Evolutionary conservation across 179 eudicot species (phyloP), one percentile per base, ranked within the genome.

Genomic region (Dionaea muscipula): DNA sequence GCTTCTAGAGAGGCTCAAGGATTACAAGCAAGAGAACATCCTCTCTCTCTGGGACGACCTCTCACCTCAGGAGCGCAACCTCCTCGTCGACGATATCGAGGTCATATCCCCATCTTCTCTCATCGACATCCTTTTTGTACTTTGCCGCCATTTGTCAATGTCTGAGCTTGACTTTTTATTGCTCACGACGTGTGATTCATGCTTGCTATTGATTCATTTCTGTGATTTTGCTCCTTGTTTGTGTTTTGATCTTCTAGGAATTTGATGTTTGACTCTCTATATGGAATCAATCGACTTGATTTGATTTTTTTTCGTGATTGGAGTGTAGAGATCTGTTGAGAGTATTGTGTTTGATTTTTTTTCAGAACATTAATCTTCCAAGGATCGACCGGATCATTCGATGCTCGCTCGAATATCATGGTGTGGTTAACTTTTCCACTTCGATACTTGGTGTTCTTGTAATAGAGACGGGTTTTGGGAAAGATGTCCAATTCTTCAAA

Each of bases 311-410:
- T 33, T 20, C 43, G n/a, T 21, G 27, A 35, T 27, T 33, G 18
- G 38, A 20, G 24, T 37, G 25, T 31, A 31, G 35, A 11, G 35
- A 31, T 31, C 35, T 31, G 35, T 4, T 31, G 35, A 6, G 5
- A 11, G 35, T 31, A 11, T 31, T 31, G 35, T 4, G 35, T 31
- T 31, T 31, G 35, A 31, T 23, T 44, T 56, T 28, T 55, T 60
- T 65, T 47, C 82, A 86, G 98, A 74, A 69, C 62, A 56, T 87
- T 28, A 95, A 91, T 84, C 79, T 91, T 59, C 79, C 87, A 14
- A 75, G 98, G 70, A 75, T 91, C 53, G 95, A 91, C 66, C 85
- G 95, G 70, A 91, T 91, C 67, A 78, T 87, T 9, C 81, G 88
- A 1, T 91, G 98, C 62, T 87, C 98, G 27, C 72, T 88, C 41